These are phyloP conservation scores for Solanum aculeatissimum DNA, from an alignment of 305 asterid species.

Conservation along the genomic window DNA sequence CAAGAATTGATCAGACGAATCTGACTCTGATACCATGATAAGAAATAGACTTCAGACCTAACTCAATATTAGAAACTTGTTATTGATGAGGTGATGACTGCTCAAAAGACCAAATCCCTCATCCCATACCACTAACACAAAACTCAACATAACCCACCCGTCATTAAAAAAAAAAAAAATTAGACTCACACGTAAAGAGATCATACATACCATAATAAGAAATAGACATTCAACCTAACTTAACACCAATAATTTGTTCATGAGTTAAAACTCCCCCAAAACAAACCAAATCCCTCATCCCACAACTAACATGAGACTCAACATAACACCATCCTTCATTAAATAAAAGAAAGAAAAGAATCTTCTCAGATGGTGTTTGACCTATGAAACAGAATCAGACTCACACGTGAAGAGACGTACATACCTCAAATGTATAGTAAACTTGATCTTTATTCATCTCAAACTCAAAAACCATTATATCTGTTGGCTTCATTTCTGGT, in stretches of 20 bases:
- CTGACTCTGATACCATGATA: background rate
- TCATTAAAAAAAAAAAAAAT: too few relatives aligned
- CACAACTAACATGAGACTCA: background rate
- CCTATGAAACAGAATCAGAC: background rate
- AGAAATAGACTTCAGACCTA: background rate
- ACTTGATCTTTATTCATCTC: constrained; percentile 22
- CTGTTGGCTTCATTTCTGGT: constrained; percentile 64
- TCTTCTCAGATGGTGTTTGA: too few relatives aligned
- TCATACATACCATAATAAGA: too few relatives aligned
- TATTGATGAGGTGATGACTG: background rate
- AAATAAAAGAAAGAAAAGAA: too few relatives aligned
- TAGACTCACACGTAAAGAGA: too few relatives aligned
- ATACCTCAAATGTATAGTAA: constrained; percentile 22
- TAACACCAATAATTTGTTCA: background rate
- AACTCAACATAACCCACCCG: background rate
- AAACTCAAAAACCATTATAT: constrained; percentile 33
- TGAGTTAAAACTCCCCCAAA: too few relatives aligned
- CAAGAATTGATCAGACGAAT: background rate
- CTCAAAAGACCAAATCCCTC: background rate
- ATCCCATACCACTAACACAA: background rate
- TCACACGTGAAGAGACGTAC: background rate
- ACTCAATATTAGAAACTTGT: background rate
- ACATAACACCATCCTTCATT: too few relatives aligned
- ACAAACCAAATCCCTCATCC: background rate
- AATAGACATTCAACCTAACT: too few relatives aligned